These are phyloP conservation scores for Solanum sitiens DNA, from an alignment of 257 asterid genomes.

Conservation along the genomic window DNA sequence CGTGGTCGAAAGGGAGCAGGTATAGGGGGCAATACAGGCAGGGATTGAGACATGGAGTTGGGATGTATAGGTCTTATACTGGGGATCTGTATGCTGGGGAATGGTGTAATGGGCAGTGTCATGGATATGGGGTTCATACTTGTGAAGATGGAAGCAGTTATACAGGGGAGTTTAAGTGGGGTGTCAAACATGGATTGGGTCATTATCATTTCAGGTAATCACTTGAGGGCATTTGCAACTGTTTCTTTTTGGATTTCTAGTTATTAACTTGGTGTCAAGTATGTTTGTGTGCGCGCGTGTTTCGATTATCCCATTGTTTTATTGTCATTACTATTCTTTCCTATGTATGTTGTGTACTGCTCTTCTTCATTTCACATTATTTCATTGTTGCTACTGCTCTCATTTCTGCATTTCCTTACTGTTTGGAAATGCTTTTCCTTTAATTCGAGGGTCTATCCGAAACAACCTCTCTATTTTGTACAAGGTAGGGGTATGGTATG, in stretches of 20 bases:
- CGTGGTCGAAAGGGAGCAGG: slow-evolving; percentile 36
- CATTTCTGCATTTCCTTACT: neutral
- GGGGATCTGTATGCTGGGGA: slow-evolving; percentile 38
- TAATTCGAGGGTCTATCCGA: neutral
- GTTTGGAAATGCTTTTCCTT: neutral
- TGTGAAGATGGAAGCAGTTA: slow-evolving; percentile 39
- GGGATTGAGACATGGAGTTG: slow-evolving; percentile 40
- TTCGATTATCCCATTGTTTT: too few relatives aligned
- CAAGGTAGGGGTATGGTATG: neutral
- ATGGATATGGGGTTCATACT: slow-evolving; percentile 31
- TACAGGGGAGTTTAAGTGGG: slow-evolving; percentile 34
- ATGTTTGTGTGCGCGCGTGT: neutral
- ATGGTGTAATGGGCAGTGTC: slow-evolving; percentile 40
- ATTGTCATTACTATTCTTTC: neutral
- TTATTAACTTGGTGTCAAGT: neutral
- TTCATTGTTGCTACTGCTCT: neutral
- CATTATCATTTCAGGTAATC: slow-evolving; percentile 29
- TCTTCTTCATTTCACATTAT: neutral
- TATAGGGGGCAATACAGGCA: slow-evolving; percentile 39
- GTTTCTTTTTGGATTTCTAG: neutral
- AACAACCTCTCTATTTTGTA: neutral
- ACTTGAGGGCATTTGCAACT: neutral
- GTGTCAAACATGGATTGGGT: slow-evolving; percentile 46
- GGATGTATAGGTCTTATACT: slow-evolving; percentile 24
- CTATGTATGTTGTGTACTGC: neutral